Base-by-base conservation (phyloP, 129 eudicot species). In the Sambucus nigra region DNA sequence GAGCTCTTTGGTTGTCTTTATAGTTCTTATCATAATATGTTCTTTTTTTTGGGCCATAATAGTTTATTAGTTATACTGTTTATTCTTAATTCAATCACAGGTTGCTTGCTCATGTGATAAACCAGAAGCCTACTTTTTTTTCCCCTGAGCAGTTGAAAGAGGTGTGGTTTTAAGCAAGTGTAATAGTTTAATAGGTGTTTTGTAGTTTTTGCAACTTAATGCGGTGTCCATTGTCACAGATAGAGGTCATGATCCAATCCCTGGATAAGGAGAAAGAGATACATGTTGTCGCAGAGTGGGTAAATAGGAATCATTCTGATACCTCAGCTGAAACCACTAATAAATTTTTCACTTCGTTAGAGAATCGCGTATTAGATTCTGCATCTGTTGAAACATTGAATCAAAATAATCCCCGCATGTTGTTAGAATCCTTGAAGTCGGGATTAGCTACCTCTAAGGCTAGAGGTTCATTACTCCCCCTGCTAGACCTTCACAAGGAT, bases 401-500 rank as follows among this genome's bases (percentile, higher is more conserved):
- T 63, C 55, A 56, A 40, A 73, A 48, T 41, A 51, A 62, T 13
- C 44, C 46, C 10, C 58, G 15, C 25, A 21, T 35, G 18, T n/a
- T 69, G 14, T 46, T 64, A 19, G 88, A 85, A 47, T 14, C 69
- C 5, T 19, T 64, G 58, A 82, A 62, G 59, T 25, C 28, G 44
- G 73, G 75, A 38, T 45, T 68, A 64, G 63, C 80, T 20, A 69
- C 47, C 64, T 56, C 56, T 27, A 82, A 64, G 75, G 67, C 44
- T 48, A 86, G 83, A 68, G 66, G 71, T 5, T 29, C 70, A 60
- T 41, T 78, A 46, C 78, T 78, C 44, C 99, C 94, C 20, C 72
- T 86, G 63, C 78, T 92, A 39, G 99, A 92, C 69, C 96, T 82
- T 57, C 96, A 86, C 33, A 92, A 92, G 73, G 96, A 76, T 75